These are phyloP conservation scores for Arabidopsis arenosa DNA, from an alignment of 345 rosid species.

Conservation along the genomic window DNA sequence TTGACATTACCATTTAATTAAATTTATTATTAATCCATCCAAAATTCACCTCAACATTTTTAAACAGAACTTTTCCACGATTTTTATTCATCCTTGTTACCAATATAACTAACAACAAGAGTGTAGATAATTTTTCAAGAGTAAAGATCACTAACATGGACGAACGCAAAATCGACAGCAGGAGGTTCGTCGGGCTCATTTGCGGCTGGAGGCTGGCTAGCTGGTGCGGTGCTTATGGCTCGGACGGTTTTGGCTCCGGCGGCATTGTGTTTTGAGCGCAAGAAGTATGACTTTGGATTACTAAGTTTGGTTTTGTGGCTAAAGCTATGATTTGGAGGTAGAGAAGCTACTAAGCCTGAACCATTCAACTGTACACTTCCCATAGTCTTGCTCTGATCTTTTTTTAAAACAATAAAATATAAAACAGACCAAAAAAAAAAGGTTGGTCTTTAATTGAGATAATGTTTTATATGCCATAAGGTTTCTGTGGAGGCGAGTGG, in stretches of 20 bases:
- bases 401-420: neutral
- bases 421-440: constrained; percentile 13
- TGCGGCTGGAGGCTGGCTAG: constrained; percentile 44
- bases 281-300: constrained; percentile 35
- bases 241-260: constrained; percentile 41
- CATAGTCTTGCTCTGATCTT: constrained; percentile 49
- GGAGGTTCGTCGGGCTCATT: constrained; percentile 58
- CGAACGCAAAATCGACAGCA: constrained; percentile 70
- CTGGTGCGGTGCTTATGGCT: constrained; percentile 60
- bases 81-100: neutral
- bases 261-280: constrained; percentile 40
- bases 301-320: constrained; percentile 33
- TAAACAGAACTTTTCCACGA: neutral
- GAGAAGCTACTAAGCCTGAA: constrained; percentile 56
- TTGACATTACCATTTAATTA: neutral
- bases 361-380: constrained; percentile 62
- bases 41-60: neutral
- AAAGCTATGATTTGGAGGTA: constrained; percentile 38
- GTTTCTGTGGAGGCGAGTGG: constrained; percentile 45
- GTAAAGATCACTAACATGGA: constrained; percentile 56
- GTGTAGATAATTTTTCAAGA: neutral
- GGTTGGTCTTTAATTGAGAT: constrained; percentile 19
- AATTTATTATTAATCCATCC: neutral
- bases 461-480: constrained; percentile 28
- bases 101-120: neutral